These are phyloP conservation scores for Cylindrodendrum hubeiense DNA, from an alignment of 2,329 filamentous ascomycete genomes.

Conservation along the genomic window DNA sequence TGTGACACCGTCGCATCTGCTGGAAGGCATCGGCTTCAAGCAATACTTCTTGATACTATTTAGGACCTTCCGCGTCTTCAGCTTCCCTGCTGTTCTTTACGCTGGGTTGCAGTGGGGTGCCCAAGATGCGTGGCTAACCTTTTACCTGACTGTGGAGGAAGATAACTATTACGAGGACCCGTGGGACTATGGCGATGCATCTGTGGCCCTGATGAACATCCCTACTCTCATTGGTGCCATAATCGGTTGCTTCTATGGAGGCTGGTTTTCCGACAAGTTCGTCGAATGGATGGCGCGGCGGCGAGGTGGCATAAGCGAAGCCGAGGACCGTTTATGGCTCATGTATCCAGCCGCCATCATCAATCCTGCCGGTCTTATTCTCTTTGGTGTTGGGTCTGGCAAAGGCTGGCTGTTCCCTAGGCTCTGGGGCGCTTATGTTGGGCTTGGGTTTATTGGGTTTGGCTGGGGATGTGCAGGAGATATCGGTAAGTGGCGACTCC, in stretches of 20 bases:
- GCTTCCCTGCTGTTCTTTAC: conserved; percentile 18
- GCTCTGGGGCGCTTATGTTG: conserved; percentile 18
- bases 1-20: conserved; percentile 13
- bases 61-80: conserved; percentile 19
- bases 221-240: conserved; percentile 21
- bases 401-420: conserved; percentile 21
- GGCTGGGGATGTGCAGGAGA: conserved; percentile 26
- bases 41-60: conserved; percentile 17
- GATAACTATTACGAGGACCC: conserved; percentile 25
- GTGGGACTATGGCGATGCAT: conserved; percentile 19
- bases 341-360: conserved; percentile 22
- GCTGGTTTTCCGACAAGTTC: conserved; percentile 21
- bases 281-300: conserved; percentile 15
- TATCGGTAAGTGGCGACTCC: conserved; percentile 8
- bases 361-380: conserved; percentile 14
- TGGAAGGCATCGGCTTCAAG: conserved; percentile 12
- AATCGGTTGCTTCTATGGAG: conserved; percentile 19
- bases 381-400: conserved; percentile 20
- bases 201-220: conserved; percentile 24
- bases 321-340: conserved; percentile 21
- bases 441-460: conserved; percentile 22
- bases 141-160: conserved; percentile 22
- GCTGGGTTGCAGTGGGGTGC: conserved; percentile 24
- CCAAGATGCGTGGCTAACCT: conserved; percentile 21
- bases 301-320: conserved; percentile 20